Percentiles rank a stretch among this genome's conserved stretches.
Conservation (phyloP, 1,284 basidiomycete species). For the Vanrija humicola region DNA sequence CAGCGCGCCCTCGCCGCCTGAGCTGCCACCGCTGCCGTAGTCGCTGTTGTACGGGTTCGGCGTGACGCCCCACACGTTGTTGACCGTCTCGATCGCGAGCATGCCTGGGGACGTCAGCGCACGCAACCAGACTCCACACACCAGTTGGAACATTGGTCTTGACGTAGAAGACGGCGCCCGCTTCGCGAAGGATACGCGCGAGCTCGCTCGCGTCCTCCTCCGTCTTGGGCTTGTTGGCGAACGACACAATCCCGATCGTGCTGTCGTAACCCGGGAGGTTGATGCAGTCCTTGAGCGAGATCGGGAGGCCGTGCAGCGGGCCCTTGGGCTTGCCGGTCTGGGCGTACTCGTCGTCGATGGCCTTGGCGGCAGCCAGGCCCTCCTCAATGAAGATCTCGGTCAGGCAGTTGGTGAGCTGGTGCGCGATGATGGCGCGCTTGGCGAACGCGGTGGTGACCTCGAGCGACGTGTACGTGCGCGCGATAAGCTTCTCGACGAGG, state of each 20-base stretch:
- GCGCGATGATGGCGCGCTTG: slow-evolving; percentile 73
- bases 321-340: slow-evolving; percentile 45
- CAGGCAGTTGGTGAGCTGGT: slow-evolving; percentile 59
- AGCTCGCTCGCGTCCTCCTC: slow-evolving; percentile 17
- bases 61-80: slow-evolving; percentile 30
- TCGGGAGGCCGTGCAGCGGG: slow-evolving; percentile 54
- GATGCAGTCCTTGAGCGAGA: slow-evolving; percentile 46
- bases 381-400: slow-evolving; percentile 50
- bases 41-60: slow-evolving; percentile 45
- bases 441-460: slow-evolving; percentile 55
- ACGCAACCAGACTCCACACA: slow-evolving; percentile 1
- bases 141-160: slow-evolving; percentile 24
- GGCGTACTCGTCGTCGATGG: slow-evolving; percentile 46
- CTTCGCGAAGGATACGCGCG: slow-evolving; percentile 20
- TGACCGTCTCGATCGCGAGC: slow-evolving; percentile 14
- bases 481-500: slow-evolving; percentile 1
- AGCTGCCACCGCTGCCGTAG: slow-evolving; percentile 57
- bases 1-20: slow-evolving; percentile 60
- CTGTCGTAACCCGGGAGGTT: slow-evolving; percentile 44
- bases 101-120: background rate
- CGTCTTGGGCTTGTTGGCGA: slow-evolving; percentile 23
- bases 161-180: slow-evolving; percentile 22
- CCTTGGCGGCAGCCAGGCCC: slow-evolving; percentile 43
- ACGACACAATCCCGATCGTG: slow-evolving; percentile 27
- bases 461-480: background rate